Base-by-base conservation (phyloP, 1,284 basidiomycete genomes). In the Naganishia cerealis region DNA sequence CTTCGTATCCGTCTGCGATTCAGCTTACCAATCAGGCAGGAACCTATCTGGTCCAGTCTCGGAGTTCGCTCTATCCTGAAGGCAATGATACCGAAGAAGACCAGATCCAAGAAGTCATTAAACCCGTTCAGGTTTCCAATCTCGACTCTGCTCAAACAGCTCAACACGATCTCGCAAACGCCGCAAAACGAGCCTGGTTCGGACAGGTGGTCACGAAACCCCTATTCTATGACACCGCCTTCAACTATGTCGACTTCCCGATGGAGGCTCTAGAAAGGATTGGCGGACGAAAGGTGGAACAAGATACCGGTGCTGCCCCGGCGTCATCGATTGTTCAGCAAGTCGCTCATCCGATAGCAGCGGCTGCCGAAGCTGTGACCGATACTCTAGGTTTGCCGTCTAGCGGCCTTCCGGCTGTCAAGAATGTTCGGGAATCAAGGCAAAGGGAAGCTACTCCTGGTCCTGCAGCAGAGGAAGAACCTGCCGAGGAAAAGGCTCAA, bases 171-270 rank as follows among this genome's bases (percentile, higher is more conserved):
- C 86, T 88, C 69, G 84, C 83, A 56, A 73, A 83, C 7, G 81
- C 83, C 1, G 84, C 87, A 77, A 93, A 93, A 78, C 86, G 85
- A 50, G 88, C 88, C 43, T 91, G 92, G 87, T 91, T 92, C 73
- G 83, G 86, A 0, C 85, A 86, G 76, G 90, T 90, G 71, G 88
- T 91, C 3, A 88, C 88, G 81, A 94, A 94, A 77, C 90, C 90
- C 9, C 76, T 92, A 40, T 95, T 95, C 83, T 95, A 93, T 80
- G 91, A 95, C 77, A 90, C 92, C 72, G 93, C 92, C n/a, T 87
- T 93, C 76, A 95, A 94, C 80, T 95, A 94, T 75, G 87, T 92
- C 66, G 87, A 89, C 73, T 78, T 92, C 67, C 90, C 91, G 74
- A 88, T 94, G 86, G 90, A 91, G 55, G 83, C 86, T 58, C 80